phyloP scores from a whole-genome alignment of 148 eudicot genomes.

The Fagopyrum esculentum region DNA sequence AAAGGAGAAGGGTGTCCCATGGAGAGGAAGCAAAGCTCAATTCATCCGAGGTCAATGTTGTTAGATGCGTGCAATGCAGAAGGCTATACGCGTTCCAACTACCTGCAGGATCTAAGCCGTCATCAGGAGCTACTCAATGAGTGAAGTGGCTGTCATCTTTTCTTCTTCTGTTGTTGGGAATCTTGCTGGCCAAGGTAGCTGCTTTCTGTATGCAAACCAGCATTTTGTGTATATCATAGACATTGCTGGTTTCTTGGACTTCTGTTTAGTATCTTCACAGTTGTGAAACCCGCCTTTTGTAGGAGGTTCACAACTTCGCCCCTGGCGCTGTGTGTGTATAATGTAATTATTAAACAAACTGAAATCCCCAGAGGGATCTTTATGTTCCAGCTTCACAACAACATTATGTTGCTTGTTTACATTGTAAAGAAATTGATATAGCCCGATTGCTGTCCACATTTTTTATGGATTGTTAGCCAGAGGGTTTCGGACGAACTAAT shows the following conservation, averaged over 20 bases:
- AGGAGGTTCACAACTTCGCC: slow-evolving; percentile 1
- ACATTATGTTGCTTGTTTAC: neutral
- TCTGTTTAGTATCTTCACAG: neutral
- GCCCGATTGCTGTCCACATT: neutral
- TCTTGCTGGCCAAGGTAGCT: neutral
- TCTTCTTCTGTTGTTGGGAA: neutral
- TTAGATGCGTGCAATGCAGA: slow-evolving; percentile 44
- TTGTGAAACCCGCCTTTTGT: neutral
- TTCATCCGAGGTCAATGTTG: slow-evolving; percentile 29
- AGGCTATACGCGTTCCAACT: slow-evolving; percentile 32
- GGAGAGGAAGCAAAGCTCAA: slow-evolving; percentile 32
- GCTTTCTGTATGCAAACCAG: neutral
- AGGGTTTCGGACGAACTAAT: too few species aligned
- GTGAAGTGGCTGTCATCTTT: slow-evolving; percentile 14
- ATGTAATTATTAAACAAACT: neutral
- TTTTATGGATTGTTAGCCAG: too few species aligned
- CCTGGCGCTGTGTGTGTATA: neutral
- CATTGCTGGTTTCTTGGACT: slow-evolving; percentile 6
- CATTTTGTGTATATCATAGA: neutral
- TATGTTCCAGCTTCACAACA: neutral
- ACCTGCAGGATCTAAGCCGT: slow-evolving; percentile 46
- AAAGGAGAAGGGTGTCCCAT: slow-evolving; percentile 32
- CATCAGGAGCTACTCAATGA: slow-evolving; percentile 48
- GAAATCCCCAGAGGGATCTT: slow-evolving; percentile 6
- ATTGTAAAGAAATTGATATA: neutral